Conservation (phyloP, 805 yeast genomes). For the Lachancea lanzarotensis region DNA sequence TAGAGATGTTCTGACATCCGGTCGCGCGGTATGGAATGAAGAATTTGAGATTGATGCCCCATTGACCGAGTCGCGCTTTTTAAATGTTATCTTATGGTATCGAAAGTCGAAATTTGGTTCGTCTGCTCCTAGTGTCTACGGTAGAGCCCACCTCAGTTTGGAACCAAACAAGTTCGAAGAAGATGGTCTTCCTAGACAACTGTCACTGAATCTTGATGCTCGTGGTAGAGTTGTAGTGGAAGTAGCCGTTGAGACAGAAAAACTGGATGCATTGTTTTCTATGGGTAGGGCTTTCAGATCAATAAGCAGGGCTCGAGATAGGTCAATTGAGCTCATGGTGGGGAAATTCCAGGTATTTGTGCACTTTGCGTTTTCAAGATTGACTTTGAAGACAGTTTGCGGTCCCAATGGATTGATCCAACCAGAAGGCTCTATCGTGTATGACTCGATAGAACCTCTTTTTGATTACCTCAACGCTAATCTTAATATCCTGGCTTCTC, state of each 20-base stretch:
- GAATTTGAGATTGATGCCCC: slow-evolving; percentile 55
- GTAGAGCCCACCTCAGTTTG: slow-evolving; percentile 52
- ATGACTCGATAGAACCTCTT: slow-evolving; percentile 64
- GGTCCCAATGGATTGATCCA: slow-evolving; percentile 41
- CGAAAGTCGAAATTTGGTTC: slow-evolving; percentile 34
- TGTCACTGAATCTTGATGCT: slow-evolving; percentile 39
- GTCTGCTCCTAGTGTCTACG: slow-evolving; percentile 55
- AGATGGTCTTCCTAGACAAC: slow-evolving; percentile 61
- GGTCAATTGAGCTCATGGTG: slow-evolving; percentile 62
- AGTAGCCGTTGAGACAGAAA: slow-evolving; percentile 72
- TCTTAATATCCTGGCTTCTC: slow-evolving; percentile 54
- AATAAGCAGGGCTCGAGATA: slow-evolving; percentile 55
- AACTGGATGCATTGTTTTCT: slow-evolving; percentile 72
- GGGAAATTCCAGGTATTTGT: slow-evolving; percentile 65
- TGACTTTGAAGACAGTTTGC: slow-evolving; percentile 50
- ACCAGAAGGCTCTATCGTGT: slow-evolving; percentile 44
- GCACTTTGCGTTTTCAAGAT: slow-evolving; percentile 48
- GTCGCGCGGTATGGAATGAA: slow-evolving; percentile 82
- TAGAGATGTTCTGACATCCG: slow-evolving; percentile 49
- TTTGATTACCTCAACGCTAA: slow-evolving; percentile 69
- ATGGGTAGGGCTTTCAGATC: slow-evolving; percentile 70
- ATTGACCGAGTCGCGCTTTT: slow-evolving; percentile 38
- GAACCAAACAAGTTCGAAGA: slow-evolving; percentile 58
- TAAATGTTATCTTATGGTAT: slow-evolving; percentile 68
- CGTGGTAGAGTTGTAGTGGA: slow-evolving; percentile 64